Evolutionary conservation across 2,329 filamentous ascomycete genomes (phyloP), one percentile per base, ranked within the genome.

Genomic region (Dactylellina parvicollis): DNA sequence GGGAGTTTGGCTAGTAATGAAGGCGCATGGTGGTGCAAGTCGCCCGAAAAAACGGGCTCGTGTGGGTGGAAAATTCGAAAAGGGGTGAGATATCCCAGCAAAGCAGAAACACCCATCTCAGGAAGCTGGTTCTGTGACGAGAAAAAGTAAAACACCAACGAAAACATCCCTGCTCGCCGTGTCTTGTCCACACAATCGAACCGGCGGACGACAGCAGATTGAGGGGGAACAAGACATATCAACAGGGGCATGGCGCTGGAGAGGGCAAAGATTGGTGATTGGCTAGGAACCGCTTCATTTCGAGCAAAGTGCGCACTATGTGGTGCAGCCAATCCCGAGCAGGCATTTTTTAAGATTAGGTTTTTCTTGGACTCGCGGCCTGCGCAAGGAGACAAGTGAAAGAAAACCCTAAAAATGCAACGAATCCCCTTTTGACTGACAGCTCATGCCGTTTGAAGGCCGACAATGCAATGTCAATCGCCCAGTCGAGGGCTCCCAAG

Each of bases 51-150:
- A 60, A 61, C 54, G 54, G 38, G 54, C 60, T 42, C 52, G 69
- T 46, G 59, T 73, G 59, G 18, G 67, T 60, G 60, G 69, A 73
- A 73, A 66, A 66, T 73, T 65, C 69, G 69, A 73, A 73, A 73
- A 73, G 69, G 69, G 69, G 69, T 65, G 55, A 72, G 59, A 28
- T 42, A 64, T 55, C 69, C 69, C 42, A 66, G 69, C 36, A 50
- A 54, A 73, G 40, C 46, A 66, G 69, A 73, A 73, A 73, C 69
- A 66, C 36, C 67, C 69, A 54, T 59, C 54, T 64, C 67, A 60
- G 69, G 69, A 73, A 73, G 60, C 40, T 73, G 47, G 60, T 56
- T 24, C 69, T 54, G n/a, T 38, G 40, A 47, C 55, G 36, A 36
- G 44, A 72, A 72, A 72, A 59, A 57, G 60, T 64, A 72, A 72